Evolutionary conservation across 495 filamentous ascomycete species (phyloP).

Genomic region (Astrocystis sublimbata): DNA sequence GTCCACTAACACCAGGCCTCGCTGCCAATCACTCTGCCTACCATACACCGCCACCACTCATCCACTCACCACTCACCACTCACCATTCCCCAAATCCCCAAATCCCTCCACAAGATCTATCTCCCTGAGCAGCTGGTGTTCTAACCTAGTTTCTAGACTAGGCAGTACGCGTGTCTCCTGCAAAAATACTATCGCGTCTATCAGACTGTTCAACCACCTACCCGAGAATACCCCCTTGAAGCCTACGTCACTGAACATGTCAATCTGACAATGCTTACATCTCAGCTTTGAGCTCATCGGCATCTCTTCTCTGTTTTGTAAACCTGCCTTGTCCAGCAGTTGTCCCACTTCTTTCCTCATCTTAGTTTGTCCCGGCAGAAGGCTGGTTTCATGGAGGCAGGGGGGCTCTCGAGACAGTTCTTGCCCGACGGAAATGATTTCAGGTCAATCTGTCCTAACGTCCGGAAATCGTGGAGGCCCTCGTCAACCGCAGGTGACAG

Average conservation of each 20-base stretch:
- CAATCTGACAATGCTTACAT: constrained; percentile 17
- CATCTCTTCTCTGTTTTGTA: constrained; percentile 3
- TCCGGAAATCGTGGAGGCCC: constrained; percentile 21
- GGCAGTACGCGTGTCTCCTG: constrained; percentile 5
- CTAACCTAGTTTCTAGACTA: constrained; percentile 5
- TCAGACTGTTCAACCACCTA: not conserved
- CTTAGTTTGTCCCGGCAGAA: constrained; percentile 4
- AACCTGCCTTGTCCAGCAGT: not conserved
- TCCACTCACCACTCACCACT: not conserved
- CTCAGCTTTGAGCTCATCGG: constrained; percentile 14
- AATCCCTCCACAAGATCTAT: constrained; percentile 6
- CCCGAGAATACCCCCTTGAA: not conserved
- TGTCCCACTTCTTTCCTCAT: not conserved
- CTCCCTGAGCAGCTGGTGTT: not conserved
- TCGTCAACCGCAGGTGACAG: constrained; percentile 20
- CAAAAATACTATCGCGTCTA: not conserved
- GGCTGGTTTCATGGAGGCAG: constrained; percentile 19
- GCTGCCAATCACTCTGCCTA: constrained; percentile 2
- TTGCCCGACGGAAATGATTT: constrained; percentile 23
- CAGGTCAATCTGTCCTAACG: constrained; percentile 18
- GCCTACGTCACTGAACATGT: not conserved
- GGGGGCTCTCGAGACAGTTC: constrained; percentile 13
- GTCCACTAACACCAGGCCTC: constrained; percentile 12
- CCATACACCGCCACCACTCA: constrained; percentile 11
- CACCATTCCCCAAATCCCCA: too few species aligned